A percentile compares a stretch with the other conserved stretches of the same genome.
Evolutionary conservation across 805 yeast species (phyloP).

Genomic region (Metschnikowia lunata): DNA sequence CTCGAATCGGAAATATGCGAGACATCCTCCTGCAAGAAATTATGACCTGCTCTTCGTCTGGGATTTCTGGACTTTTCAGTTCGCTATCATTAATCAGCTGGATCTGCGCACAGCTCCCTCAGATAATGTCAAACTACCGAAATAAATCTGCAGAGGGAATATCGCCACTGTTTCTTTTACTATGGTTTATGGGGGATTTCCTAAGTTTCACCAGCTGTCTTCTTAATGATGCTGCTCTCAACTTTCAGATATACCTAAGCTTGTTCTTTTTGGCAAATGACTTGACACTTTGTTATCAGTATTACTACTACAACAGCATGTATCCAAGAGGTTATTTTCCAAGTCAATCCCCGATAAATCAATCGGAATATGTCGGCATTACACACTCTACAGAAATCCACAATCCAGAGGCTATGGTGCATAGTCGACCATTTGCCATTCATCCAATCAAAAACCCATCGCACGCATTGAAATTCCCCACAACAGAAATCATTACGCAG

Average conservation of each 20-base stretch:
- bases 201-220: constrained; percentile 39
- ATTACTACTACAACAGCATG: constrained; percentile 57
- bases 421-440: constrained; percentile 8
- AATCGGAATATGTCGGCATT: not conserved
- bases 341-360: not conserved
- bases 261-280: constrained; percentile 54
- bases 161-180: constrained; percentile 52
- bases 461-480: not conserved
- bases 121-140: constrained; percentile 54
- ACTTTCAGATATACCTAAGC: constrained; percentile 38
- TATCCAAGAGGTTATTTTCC: constrained; percentile 23
- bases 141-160: constrained; percentile 65
- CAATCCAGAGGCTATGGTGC: constrained; percentile 7
- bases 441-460: too few relatives aligned
- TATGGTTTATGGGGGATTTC: constrained; percentile 58
- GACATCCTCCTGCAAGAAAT: not conserved
- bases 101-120: constrained; percentile 75
- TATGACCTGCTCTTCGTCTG: constrained; percentile 7
- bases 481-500: not conserved
- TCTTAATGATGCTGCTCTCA: constrained; percentile 33
- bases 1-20: too few relatives aligned
- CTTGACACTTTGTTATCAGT: constrained; percentile 62
- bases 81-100: constrained; percentile 38
- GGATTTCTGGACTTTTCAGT: constrained; percentile 17
- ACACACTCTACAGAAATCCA: constrained; percentile 5